Evolutionary conservation across 148 eudicot genomes (phyloP).

Genomic region (Vaccinium myrtillus): DNA sequence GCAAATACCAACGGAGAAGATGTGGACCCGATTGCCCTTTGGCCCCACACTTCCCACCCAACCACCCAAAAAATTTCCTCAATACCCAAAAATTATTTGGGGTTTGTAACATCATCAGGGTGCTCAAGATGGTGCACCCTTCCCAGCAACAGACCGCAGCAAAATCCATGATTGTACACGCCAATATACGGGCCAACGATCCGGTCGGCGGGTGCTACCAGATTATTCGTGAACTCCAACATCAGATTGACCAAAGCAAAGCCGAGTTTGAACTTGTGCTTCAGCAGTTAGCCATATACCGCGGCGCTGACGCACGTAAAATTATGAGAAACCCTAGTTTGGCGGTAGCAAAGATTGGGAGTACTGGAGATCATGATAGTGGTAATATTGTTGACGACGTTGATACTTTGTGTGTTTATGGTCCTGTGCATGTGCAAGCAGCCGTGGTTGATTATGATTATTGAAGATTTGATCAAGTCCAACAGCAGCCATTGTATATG

Average conservation of each 20-base stretch:
- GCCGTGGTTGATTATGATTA: neutral
- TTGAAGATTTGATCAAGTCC: neutral
- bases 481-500: neutral
- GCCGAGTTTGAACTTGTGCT: conserved; percentile 38
- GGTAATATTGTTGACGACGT: neutral
- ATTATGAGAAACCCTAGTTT: neutral
- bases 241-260: conserved; percentile 25
- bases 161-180: conserved; percentile 44
- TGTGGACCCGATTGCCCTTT: conserved; percentile 34
- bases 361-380: neutral
- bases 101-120: conserved; percentile 47
- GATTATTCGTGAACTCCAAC: conserved; percentile 30
- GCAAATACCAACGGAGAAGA: conserved; percentile 34
- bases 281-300: conserved; percentile 39
- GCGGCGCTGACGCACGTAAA: neutral
- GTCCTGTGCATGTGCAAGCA: neutral
- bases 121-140: conserved; percentile 29
- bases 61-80: conserved; percentile 23
- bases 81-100: conserved; percentile 49
- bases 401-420: neutral
- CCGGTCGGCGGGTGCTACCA: conserved; percentile 59
- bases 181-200: conserved; percentile 47
- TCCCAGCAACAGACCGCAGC: conserved; percentile 34
- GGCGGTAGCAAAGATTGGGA: neutral
- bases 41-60: conserved; percentile 37